Evolutionary conservation across 345 rosid genomes (phyloP), one percentile per base, ranked within the genome.

Genomic region (Euphorbia peplus): DNA sequence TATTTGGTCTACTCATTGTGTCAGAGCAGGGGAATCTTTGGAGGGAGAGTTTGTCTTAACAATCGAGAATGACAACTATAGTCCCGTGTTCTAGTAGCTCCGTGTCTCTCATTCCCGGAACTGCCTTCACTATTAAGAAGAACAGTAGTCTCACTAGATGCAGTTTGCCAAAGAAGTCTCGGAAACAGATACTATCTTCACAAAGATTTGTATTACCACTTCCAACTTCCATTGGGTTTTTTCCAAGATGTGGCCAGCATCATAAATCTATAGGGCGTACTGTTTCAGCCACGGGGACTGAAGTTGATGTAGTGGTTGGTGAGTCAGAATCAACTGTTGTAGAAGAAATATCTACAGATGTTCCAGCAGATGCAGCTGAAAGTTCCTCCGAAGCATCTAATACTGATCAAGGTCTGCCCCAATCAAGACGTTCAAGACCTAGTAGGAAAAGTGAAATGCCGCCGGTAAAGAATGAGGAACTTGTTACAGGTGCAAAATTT

Each of bases 361-460:
- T 41, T 67, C 78, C 77, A 25, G 64, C 82, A 16, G 75, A 77
- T 66, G 73, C 61, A 47, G 67, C 66, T 52, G 81, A 75, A 51
- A 78, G 72, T 51, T 60, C 83, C 32, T 42, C 84, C 12, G 22
- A 64, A 37, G 58, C 57, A 44, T 61, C 83, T 55, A 84, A 78
- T 39, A 61, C 79, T 11, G 57, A 64, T 44, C 70, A 75, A 19
- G 52, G 76, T 68, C 62, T 84, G 61, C 70, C 83, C 50, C 88
- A 81, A 62, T 54, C 87, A 21, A 86, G 65, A 67, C 84, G 78
- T 66, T 50, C 85, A 47, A 83, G 91, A 67, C 50, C 83, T 0
- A 71, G 77, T 55, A 84, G 97, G 77, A 93, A 87, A 82, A 89
- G 88, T 69, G 95, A 83, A 78, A 84, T 83, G 96, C 96, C 95